These are phyloP conservation scores for Jamesozyma spencerorum DNA, from an alignment of 805 yeast genomes.

Conservation along the genomic window DNA sequence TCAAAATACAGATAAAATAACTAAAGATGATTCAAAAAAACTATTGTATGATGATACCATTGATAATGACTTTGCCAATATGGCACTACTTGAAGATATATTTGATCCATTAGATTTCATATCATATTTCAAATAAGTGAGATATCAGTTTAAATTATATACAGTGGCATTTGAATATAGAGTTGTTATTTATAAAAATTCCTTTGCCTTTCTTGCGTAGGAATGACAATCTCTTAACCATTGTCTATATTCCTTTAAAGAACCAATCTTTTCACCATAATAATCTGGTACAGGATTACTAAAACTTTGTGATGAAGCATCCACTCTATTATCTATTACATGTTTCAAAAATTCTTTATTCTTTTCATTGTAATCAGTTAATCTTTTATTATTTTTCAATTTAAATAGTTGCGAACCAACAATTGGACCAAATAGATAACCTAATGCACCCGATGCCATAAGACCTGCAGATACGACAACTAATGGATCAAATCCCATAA, in stretches of 20 bases:
- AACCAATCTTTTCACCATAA: conserved; percentile 91
- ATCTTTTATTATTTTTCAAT: conserved; percentile 37
- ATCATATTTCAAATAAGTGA: conserved; percentile 15
- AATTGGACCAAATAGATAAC: conserved; percentile 75
- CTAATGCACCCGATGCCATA: conserved; percentile 61
- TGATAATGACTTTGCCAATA: conserved; percentile 4
- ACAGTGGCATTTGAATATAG: too few relatives aligned
- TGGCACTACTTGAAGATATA: conserved; percentile 18
- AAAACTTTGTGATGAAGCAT: conserved; percentile 83
- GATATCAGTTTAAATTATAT: neutral
- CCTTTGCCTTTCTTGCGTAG: conserved; percentile 71
- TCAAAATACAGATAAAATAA: conserved; percentile 9
- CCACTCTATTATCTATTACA: conserved; percentile 73
- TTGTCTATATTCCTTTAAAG: conserved; percentile 77
- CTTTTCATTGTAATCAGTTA: conserved; percentile 45
- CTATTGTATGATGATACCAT: neutral
- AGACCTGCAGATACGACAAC: conserved; percentile 71
- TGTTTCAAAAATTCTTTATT: conserved; percentile 68
- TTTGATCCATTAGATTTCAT: conserved; percentile 25
- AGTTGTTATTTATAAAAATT: conserved; percentile 61
- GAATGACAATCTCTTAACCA: conserved; percentile 96
- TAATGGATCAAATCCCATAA: conserved; percentile 85
- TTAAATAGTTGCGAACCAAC: conserved; percentile 67
- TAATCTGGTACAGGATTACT: conserved; percentile 97
- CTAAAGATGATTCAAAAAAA: neutral